phyloP scores from a whole-genome alignment of 768 basidiomycete genomes.

The Suillus fuscotomentosus region DNA sequence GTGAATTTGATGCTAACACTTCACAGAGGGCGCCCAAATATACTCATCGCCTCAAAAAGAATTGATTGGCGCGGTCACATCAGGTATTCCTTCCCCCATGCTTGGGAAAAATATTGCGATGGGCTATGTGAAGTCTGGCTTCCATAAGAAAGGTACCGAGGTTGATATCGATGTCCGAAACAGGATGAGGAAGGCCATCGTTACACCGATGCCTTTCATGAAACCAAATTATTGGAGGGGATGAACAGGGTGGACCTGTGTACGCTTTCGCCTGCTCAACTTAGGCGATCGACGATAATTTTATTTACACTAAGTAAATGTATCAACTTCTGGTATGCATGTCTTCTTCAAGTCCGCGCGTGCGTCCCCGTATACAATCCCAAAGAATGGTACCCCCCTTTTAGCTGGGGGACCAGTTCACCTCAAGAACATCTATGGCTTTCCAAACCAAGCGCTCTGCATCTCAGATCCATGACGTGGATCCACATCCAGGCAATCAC shows the following conservation, averaged over 20 bases:
- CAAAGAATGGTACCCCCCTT: neutral
- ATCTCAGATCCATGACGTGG: neutral
- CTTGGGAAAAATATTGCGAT: slow-evolving; percentile 92
- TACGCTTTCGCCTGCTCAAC: neutral
- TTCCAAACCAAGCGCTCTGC: neutral
- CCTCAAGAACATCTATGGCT: neutral
- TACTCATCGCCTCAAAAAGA: slow-evolving; percentile 54
- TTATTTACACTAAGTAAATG: neutral
- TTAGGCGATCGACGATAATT: neutral
- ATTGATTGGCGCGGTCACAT: slow-evolving; percentile 78
- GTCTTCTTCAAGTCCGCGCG: neutral
- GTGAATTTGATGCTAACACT: neutral
- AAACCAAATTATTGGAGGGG: slow-evolving; percentile 82
- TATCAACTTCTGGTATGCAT: neutral
- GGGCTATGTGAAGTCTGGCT: slow-evolving; percentile 82
- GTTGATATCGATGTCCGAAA: slow-evolving; percentile 83
- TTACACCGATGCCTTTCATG: slow-evolving; percentile 88
- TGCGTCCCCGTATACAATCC: neutral
- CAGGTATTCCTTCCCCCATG: slow-evolving; percentile 94
- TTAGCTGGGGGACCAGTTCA: neutral
- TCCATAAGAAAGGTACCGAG: slow-evolving; percentile 89
- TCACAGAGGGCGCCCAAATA: slow-evolving; percentile 76
- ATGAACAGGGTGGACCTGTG: slow-evolving; percentile 9
- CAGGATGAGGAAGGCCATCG: slow-evolving; percentile 68
- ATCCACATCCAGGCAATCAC: neutral